Evolutionary conservation across 2,329 filamentous ascomycete genomes (phyloP), one percentile per base, ranked within the genome.

Genomic region (Calonectria pseudoreteaudii): DNA sequence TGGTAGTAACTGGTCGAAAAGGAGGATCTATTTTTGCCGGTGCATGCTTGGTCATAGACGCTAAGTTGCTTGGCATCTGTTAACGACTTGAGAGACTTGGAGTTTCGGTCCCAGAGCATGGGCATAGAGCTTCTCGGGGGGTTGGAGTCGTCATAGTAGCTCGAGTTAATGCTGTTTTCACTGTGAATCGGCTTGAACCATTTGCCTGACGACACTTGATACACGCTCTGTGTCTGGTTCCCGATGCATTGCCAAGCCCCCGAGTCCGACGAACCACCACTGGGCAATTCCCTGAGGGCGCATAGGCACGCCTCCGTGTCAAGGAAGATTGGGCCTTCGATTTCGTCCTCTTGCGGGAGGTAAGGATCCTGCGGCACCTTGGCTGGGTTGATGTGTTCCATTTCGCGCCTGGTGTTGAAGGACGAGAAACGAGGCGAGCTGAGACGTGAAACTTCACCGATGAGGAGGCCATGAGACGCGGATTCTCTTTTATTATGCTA

Each of bases 211-310:
- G 77, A 84, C 23, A 80, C 79, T 3, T 72, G 74, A 68, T 86
- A 86, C 1, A 86, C 81, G 2, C 81, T 82, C 53, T 86, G 78
- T 0, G 85, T 86, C 74, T 87, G 86, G 72, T 87, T 86, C 16
- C 86, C 86, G 36, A 87, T 84, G 74, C 86, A 88, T 72, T 86
- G 85, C 86, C 86, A 88, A n/a, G 81, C 80, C 14, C 80, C 78
- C 31, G 76, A 65, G 8, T 71, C 78, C 14, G 73, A 68, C 28
- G 75, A 68, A 18, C 72, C 66, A 2, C 50, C 44, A 31, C 64
- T 64, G 4, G 81, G 78, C 4, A 79, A 68, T 23, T 75, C 53
- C 28, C 81, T 80, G 16, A 86, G 76, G 18, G 84, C 82, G 53
- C 85, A 87, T 30, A 86, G 79, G 66, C 85, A 87, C 14, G 84